These are phyloP conservation scores for Potentilla sterilis DNA, from an alignment of 306 rosid species.

Conservation along the genomic window DNA sequence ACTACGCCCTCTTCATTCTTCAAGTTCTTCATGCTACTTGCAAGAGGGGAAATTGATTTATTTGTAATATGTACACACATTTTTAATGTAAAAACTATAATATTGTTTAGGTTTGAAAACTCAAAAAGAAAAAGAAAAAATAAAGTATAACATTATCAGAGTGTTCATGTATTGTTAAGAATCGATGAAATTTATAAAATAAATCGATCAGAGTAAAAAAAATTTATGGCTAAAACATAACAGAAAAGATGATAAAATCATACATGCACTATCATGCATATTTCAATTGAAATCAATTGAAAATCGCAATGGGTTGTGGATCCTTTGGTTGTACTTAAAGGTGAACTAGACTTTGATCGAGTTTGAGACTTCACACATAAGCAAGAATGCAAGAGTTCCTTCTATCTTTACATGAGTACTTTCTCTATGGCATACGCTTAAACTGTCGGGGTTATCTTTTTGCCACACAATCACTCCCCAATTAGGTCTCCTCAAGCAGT, in stretches of 20 bases:
- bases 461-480: not conserved
- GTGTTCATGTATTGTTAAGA: too few relatives aligned
- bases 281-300: too few relatives aligned
- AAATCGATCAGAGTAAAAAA: too few relatives aligned
- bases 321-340: constrained; percentile 6
- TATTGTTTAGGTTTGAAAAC: not conserved
- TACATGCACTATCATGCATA: too few relatives aligned
- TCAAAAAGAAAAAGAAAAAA: too few relatives aligned
- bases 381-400: not conserved
- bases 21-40: not conserved
- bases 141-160: too few relatives aligned
- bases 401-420: not conserved
- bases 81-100: too few relatives aligned
- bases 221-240: too few relatives aligned
- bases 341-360: not conserved
- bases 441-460: constrained; percentile 14
- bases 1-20: not conserved
- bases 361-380: not conserved
- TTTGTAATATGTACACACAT: too few relatives aligned
- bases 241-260: too few relatives aligned
- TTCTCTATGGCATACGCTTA: not conserved
- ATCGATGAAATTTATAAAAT: too few relatives aligned
- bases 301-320: too few relatives aligned
- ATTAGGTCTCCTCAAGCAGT: not conserved
- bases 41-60: not conserved